Conservation (phyloP, 352 stramenopile species). For the Phytophthora cajani region DNA sequence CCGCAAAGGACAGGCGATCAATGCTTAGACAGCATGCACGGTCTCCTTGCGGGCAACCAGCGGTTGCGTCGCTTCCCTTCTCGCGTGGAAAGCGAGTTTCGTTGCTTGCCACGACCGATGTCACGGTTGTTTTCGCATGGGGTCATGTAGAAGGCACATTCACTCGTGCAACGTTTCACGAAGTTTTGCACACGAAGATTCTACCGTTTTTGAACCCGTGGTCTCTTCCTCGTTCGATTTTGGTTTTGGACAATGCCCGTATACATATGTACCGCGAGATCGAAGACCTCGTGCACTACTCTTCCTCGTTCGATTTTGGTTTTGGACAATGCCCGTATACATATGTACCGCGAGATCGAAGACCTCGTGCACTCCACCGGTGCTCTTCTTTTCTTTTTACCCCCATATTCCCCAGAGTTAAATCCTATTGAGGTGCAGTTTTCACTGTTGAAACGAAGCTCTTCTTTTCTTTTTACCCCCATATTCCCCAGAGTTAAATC, state of each 20-base stretch:
- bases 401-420: slow-evolving; percentile 15
- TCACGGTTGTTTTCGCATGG: background rate
- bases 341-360: slow-evolving; percentile 27
- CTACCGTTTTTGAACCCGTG: slow-evolving; percentile 31
- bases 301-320: slow-evolving; percentile 33
- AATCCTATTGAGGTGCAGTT: slow-evolving; percentile 23
- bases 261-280: slow-evolving; percentile 28
- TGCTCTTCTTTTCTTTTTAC: slow-evolving; percentile 17
- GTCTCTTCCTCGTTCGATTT: slow-evolving; percentile 30
- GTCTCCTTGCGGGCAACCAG: background rate
- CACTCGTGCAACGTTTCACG: background rate
- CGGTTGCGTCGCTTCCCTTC: background rate
- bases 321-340: slow-evolving; percentile 25
- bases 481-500: slow-evolving; percentile 23
- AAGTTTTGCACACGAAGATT: slow-evolving; percentile 5
- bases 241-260: slow-evolving; percentile 29
- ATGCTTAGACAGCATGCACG: too few species aligned
- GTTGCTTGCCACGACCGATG: background rate
- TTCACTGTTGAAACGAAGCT: slow-evolving; percentile 14
- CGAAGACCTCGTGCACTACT: slow-evolving; percentile 9
- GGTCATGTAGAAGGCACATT: background rate
- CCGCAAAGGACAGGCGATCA: too few species aligned
- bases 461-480: slow-evolving; percentile 11
- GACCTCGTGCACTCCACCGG: slow-evolving; percentile 5
- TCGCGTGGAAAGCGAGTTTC: background rate